Base-by-base conservation (phyloP, 2,329 filamentous ascomycete genomes). In the Taxawa tesnikishii region DNA sequence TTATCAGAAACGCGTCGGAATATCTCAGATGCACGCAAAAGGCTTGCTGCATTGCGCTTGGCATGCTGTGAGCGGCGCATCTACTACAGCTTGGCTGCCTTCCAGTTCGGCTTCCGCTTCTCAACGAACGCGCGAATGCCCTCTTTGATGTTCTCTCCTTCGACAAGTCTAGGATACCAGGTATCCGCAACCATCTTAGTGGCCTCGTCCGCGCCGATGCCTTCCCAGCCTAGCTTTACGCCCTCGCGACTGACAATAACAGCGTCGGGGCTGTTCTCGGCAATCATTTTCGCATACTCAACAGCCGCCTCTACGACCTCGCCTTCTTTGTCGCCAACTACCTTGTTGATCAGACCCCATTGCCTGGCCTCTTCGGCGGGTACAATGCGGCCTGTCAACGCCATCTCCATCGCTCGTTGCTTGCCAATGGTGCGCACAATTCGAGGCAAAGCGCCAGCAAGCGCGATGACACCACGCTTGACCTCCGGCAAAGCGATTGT, bases 51-150 rank as follows among this genome's bases (percentile, higher is more conserved):
- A n/a, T n/a, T n/a, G n/a, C n/a, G n/a, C n/a, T n/a, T n/a, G n/a
- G n/a, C n/a, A n/a, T n/a, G n/a, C n/a, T n/a, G n/a, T n/a, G n/a
- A n/a, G n/a, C n/a, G n/a, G n/a, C n/a, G n/a, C n/a, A n/a, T n/a
- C n/a, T n/a, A n/a, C 28, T 32, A 53, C 33, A 56, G 38, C 37
- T 54, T 56, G 12, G 50, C 42, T 9, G 73, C 62, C 45, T 62
- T 69, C 79, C 80, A 87, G 23, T 62, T 62, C 2, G 80, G 72
- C 56, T 70, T 68, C 48, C 79, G 65, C 65, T 76, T 83, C 65
- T 85, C 79, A 12, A 81, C 75, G 60, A 88, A 88, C 38, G 79
- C 81, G 55, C 53, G 61, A 13, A 87, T 62, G 0, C 82, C 83
- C 56, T 87, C 81, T 34, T 67, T 70, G 56, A 83, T 75, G 54